A percentile compares a stretch with the other conserved stretches of the same genome.
Evolutionary conservation across 768 basidiomycete species (phyloP).

Genomic region (Kondoa subrosea): DNA sequence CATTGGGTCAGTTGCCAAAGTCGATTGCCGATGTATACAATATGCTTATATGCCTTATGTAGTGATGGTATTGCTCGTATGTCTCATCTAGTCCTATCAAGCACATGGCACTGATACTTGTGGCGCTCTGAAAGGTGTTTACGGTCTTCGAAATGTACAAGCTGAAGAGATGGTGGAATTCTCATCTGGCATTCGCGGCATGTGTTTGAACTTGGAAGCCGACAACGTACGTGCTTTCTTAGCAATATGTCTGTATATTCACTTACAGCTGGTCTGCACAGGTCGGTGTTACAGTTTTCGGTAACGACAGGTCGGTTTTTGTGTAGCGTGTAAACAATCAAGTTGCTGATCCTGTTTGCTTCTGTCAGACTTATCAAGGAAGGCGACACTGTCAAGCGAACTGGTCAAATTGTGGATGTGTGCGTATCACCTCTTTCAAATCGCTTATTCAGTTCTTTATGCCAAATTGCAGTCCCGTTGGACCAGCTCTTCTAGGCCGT

Average conservation of each 20-base stretch:
- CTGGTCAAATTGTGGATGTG: slow-evolving; percentile 98
- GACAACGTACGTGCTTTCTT: slow-evolving; percentile 36
- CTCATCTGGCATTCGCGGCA: slow-evolving; percentile 98
- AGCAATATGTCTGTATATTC: not conserved
- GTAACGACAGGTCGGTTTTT: slow-evolving; percentile 55
- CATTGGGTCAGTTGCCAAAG: slow-evolving; percentile 25
- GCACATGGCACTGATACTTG: not conserved
- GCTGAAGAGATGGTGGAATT: slow-evolving; percentile 99
- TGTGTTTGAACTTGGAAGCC: slow-evolving; percentile 99
- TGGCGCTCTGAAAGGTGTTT: slow-evolving; percentile 56
- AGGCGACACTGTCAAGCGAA: slow-evolving; percentile 99
- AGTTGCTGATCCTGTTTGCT: slow-evolving; percentile 34
- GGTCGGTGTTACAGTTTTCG: slow-evolving; percentile 48
- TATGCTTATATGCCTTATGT: not conserved
- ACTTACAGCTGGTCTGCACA: not conserved
- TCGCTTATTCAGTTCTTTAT: not conserved
- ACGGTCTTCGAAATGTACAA: slow-evolving; percentile 94
- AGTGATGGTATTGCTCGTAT: slow-evolving; percentile 81
- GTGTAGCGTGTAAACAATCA: not conserved
- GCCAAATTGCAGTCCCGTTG: slow-evolving; percentile 46
- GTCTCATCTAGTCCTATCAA: not conserved
- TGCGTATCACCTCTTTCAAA: not conserved
- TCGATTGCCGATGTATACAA: not conserved
- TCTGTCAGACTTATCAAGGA: slow-evolving; percentile 97
- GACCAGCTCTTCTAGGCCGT: slow-evolving; percentile 89